These are phyloP conservation scores for Astrothelium subdiscretum DNA, from an alignment of 495 filamentous ascomycete species.

Conservation along the genomic window DNA sequence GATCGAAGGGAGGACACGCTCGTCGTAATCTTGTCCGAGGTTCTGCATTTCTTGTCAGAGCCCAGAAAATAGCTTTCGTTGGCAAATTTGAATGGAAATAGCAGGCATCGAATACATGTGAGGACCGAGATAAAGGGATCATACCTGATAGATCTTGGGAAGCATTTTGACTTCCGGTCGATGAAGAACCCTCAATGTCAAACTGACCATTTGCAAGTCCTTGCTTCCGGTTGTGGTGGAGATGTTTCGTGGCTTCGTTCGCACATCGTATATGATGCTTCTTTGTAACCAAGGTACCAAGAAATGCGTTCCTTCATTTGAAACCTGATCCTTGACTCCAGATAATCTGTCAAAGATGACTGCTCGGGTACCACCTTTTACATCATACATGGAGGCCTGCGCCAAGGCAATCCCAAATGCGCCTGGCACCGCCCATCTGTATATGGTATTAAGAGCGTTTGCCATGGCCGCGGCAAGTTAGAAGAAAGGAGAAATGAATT, in stretches of 20 bases:
- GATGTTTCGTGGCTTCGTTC: conserved; percentile 93
- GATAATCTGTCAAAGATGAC: conserved; percentile 96
- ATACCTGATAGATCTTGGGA: conserved; percentile 97
- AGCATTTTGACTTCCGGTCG: conserved; percentile 83
- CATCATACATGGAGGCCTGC: conserved; percentile 85
- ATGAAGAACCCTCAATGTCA: conserved; percentile 92
- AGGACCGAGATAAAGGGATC: conserved; percentile 13
- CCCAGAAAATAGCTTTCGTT: background rate
- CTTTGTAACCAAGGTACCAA: conserved; percentile 91
- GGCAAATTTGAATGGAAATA: background rate
- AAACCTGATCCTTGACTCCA: conserved; percentile 83
- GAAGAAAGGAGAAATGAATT: conserved; percentile 3
- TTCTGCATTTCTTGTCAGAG: conserved; percentile 16
- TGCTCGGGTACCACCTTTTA: conserved; percentile 82
- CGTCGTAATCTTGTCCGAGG: conserved; percentile 96
- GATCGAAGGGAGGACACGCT: conserved; percentile 98
- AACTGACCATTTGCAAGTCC: conserved; percentile 98
- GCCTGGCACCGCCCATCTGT: conserved; percentile 59
- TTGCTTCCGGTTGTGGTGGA: conserved; percentile 97
- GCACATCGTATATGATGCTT: conserved; percentile 93
- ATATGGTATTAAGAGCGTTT: conserved; percentile 49
- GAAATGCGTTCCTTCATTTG: conserved; percentile 97
- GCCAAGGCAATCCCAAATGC: conserved; percentile 49
- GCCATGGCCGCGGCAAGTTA: conserved; percentile 41
- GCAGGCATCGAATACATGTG: conserved; percentile 27